Evolutionary conservation across 139 green algal species (phyloP), one percentile per base, ranked within the genome.

Genomic region (Chlamydomonas sp.): DNA sequence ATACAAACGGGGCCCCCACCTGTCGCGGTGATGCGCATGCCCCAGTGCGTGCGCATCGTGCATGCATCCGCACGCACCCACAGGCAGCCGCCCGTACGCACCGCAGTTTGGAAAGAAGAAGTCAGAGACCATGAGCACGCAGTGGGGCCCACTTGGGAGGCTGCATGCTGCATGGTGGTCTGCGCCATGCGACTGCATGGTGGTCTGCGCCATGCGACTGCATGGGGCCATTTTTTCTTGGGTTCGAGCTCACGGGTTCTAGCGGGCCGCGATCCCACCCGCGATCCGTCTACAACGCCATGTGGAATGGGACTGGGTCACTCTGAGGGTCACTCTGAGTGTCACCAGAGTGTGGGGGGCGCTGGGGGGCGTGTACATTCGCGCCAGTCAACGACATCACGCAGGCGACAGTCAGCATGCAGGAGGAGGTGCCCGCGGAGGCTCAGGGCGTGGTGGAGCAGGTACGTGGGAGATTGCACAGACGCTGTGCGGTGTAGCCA

Each of bases 71-170:
- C 10, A 13, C 13, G 39, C 10, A 50, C 13, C 39, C 8, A 50
- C 13, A 8, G 39, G 13, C 10, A 13, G 13, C 39, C 8, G 39
- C 39, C n/a, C n/a, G n/a, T 50, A 13, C 39, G 39, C 39, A 50
- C 50, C 94, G 10, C 88, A 84, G 65, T 93, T 96, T 8, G 94
- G 94, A 48, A 92, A 95, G 78, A 99, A 97, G 73, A 98, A 98
- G 66, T 99, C 94, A 33, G 73, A 91, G n/a, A 97, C 90, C 86
- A 98, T 93, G 24, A 94, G 58, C 26, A 96, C 73, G 37, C 73
- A 58, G 49, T 81, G 75, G 31, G 22, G 10, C 34, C 54, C 26
- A 8, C 54, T 64, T 26, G 6, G 24, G 34, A 36, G 54, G 24
- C 34, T 10, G 54, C 54, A 20, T 36, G 24, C 54, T 36, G 22